These are phyloP conservation scores for Yamadazyma jaroonii DNA, from an alignment of 1,139 yeast genomes.

Conservation along the genomic window DNA sequence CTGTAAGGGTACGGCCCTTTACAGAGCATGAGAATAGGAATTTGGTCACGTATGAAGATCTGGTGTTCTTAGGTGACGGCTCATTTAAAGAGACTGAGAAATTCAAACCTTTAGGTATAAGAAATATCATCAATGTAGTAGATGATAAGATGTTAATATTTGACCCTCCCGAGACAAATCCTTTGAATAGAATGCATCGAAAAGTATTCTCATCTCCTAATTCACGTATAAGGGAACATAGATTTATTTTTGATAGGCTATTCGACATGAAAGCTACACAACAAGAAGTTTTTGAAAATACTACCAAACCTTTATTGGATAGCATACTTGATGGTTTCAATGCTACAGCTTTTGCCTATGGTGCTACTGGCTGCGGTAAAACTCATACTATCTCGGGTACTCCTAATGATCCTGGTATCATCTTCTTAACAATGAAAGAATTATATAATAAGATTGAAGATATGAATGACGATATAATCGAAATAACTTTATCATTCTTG, in stretches of 20 bases:
- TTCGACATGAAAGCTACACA: constrained; percentile 69
- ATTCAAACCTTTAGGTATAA: constrained; percentile 50
- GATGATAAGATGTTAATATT: constrained; percentile 88
- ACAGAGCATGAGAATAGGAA: constrained; percentile 54
- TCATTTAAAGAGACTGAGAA: constrained; percentile 29
- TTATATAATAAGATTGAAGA: constrained; percentile 60
- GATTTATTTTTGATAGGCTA: constrained; percentile 78
- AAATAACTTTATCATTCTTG: constrained; percentile 67
- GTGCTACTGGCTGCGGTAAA: constrained; percentile 97
- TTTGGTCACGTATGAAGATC: constrained; percentile 35
- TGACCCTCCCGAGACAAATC: constrained; percentile 82
- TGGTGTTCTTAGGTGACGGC: constrained; percentile 57
- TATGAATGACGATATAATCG: constrained; percentile 49
- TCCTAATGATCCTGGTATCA: constrained; percentile 72
- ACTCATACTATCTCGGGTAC: constrained; percentile 88
- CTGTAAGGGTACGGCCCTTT: constrained; percentile 85
- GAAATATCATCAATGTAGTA: constrained; percentile 76
- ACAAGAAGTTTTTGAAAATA: constrained; percentile 60
- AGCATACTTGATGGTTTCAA: constrained; percentile 81
- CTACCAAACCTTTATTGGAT: constrained; percentile 72
- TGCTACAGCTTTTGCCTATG: constrained; percentile 67
- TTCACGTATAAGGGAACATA: constrained; percentile 67
- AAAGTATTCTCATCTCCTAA: constrained; percentile 42
- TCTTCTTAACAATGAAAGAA: constrained; percentile 76
- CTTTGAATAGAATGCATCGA: constrained; percentile 58